Conservation (phyloP, 73 alveolate genomes). For the Tetrahymena borealis region DNA sequence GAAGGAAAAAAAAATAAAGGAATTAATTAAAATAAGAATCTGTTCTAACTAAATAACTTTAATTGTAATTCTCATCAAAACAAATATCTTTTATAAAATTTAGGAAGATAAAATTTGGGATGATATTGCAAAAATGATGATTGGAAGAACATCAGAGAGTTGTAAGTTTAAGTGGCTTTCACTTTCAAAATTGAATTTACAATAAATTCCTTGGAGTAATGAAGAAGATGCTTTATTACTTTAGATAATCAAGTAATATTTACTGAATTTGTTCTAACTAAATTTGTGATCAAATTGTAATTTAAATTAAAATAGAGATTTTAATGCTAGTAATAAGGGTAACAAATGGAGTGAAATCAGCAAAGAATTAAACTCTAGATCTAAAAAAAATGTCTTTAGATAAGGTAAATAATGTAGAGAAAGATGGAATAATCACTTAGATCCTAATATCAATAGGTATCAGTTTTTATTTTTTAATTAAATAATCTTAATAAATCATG, state of each 20-base stretch:
- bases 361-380: conserved; percentile 24
- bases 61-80: too few species aligned
- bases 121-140: conserved; percentile 29
- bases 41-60: too few species aligned
- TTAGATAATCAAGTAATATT: conserved; percentile 9
- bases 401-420: conserved; percentile 42
- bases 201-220: conserved; percentile 41
- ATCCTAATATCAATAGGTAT: conserved; percentile 5
- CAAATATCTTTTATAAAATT: not conserved
- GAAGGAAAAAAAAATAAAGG: too few species aligned
- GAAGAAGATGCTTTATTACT: conserved; percentile 32
- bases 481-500: not conserved
- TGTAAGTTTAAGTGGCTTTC: conserved; percentile 43
- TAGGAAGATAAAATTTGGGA: conserved; percentile 39
- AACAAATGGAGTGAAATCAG: conserved; percentile 48
- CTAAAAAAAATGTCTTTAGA: conserved; percentile 22
- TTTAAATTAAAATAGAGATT: not conserved
- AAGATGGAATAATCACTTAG: conserved; percentile 40
- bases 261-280: not conserved
- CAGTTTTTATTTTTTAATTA: not conserved
- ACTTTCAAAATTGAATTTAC: conserved; percentile 16
- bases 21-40: too few species aligned
- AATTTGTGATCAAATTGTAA: not conserved
- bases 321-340: conserved; percentile 6
- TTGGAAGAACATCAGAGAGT: conserved; percentile 34